These are phyloP conservation scores for Graphilbum sp. DNA, from an alignment of 2,329 filamentous ascomycete species.

Conservation along the genomic window DNA sequence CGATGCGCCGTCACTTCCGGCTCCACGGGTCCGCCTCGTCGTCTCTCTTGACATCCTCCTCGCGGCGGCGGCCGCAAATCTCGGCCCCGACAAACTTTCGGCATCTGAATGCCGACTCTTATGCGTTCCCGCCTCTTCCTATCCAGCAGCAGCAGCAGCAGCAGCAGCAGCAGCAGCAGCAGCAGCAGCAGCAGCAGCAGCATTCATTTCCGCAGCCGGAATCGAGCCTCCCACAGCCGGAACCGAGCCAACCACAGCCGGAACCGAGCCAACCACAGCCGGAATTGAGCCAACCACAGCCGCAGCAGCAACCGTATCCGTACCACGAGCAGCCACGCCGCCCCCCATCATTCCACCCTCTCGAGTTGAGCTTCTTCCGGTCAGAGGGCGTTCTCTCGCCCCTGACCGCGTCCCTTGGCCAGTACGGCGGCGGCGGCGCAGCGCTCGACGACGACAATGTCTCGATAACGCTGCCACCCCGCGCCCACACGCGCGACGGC, in stretches of 20 bases:
- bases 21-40: slow-evolving; percentile 22
- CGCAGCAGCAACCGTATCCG: neutral
- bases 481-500: slow-evolving; percentile 18
- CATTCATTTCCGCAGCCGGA: no score
- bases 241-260: no score
- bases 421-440: slow-evolving; percentile 12
- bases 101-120: slow-evolving; percentile 29
- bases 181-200: neutral
- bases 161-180: neutral
- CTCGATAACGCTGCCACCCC: slow-evolving; percentile 20
- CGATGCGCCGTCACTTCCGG: slow-evolving; percentile 28
- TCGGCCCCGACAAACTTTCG: slow-evolving; percentile 43
- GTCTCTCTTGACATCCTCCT: slow-evolving; percentile 11
- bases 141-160: slow-evolving; percentile 1
- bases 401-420: slow-evolving; percentile 34
- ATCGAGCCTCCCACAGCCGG: no score
- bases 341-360: slow-evolving; percentile 18
- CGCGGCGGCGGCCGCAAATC: slow-evolving; percentile 36
- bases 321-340: neutral
- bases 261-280: no score
- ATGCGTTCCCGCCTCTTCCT: slow-evolving; percentile 5
- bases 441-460: neutral
- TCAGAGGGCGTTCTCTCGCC: slow-evolving; percentile 34
- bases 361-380: slow-evolving; percentile 39
- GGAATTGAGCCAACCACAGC: no score